These are phyloP conservation scores for Ustulina deusta DNA, from an alignment of 2,329 filamentous ascomycete species.

Conservation along the genomic window DNA sequence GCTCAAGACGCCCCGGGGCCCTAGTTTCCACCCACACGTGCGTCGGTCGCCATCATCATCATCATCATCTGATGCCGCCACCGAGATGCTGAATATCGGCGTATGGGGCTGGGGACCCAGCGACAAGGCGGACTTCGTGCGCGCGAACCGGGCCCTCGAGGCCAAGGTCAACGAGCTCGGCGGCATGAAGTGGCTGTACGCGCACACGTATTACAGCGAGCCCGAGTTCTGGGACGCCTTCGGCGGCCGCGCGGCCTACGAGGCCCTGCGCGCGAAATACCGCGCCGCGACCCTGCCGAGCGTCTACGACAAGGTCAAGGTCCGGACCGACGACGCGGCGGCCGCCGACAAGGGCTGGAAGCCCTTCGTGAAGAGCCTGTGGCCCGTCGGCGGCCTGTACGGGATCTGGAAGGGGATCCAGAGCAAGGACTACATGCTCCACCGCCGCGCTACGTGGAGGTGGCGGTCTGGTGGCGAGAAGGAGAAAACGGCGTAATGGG, in stretches of 20 bases:
- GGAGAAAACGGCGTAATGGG: constrained; percentile 40
- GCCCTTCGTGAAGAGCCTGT: constrained; percentile 60
- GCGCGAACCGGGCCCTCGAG: constrained; percentile 78
- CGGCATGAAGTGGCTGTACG: constrained; percentile 89
- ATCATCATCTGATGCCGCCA: constrained; percentile 15
- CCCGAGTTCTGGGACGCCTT: constrained; percentile 77
- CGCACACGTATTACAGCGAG: constrained; percentile 84
- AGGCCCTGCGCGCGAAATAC: constrained; percentile 72
- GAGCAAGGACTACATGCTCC: constrained; percentile 67
- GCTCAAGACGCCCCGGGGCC: constrained; percentile 60
- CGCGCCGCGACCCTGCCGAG: constrained; percentile 70
- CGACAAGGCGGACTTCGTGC: constrained; percentile 69
- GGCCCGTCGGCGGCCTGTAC: constrained; percentile 69
- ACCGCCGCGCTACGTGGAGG: constrained; percentile 66
- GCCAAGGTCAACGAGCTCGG: constrained; percentile 74
- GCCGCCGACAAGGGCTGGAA: constrained; percentile 56
- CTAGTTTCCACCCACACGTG: constrained; percentile 68
- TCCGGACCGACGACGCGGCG: constrained; percentile 59
- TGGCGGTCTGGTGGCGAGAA: constrained; percentile 54
- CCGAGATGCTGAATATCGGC: constrained; percentile 70
- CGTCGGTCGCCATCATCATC: constrained; percentile 39
- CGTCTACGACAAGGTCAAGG: constrained; percentile 78
- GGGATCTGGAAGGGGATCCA: constrained; percentile 70
- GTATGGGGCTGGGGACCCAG: constrained; percentile 83
- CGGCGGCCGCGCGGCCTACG: constrained; percentile 69